A percentile compares a stretch with the other conserved stretches of the same genome.
Conservation (phyloP, 1,139 yeast species). For the Scheffersomyces lignicola region DNA sequence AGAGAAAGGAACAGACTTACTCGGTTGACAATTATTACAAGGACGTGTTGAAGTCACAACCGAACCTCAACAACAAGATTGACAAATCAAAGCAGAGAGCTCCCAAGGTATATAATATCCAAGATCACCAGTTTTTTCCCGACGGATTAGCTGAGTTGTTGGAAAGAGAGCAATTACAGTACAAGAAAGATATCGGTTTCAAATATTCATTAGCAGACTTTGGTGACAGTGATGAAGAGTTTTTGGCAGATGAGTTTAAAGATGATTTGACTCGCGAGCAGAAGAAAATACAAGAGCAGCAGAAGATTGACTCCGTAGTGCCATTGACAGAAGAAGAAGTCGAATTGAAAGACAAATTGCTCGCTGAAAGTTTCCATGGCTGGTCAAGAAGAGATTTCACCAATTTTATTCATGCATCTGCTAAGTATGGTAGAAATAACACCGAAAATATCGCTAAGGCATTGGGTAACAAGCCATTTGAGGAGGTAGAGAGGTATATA, state of each 20-base stretch:
- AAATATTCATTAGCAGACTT: constrained; percentile 59
- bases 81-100: constrained; percentile 39
- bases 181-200: constrained; percentile 71
- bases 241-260: constrained; percentile 50
- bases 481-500: constrained; percentile 70
- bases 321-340: constrained; percentile 80
- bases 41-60: constrained; percentile 58
- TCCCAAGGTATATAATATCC: constrained; percentile 71
- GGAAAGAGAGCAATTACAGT: constrained; percentile 76
- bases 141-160: constrained; percentile 61
- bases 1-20: constrained; percentile 85
- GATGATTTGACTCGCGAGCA: constrained; percentile 41
- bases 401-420: constrained; percentile 77
- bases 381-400: constrained; percentile 93
- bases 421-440: constrained; percentile 73
- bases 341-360: constrained; percentile 57
- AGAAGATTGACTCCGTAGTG: constrained; percentile 63
- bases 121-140: constrained; percentile 90
- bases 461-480: constrained; percentile 65
- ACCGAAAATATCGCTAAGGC: constrained; percentile 61
- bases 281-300: constrained; percentile 55
- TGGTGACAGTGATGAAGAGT: constrained; percentile 57
- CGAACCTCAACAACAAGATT: constrained; percentile 4
- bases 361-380: constrained; percentile 66
- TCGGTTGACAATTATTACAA: constrained; percentile 86